Percentiles rank a stretch among this genome's conserved stretches.
phyloP scores from a whole-genome alignment of 176 grass and related monocot genomes.

The Hyparrhenia diplandra region DNA sequence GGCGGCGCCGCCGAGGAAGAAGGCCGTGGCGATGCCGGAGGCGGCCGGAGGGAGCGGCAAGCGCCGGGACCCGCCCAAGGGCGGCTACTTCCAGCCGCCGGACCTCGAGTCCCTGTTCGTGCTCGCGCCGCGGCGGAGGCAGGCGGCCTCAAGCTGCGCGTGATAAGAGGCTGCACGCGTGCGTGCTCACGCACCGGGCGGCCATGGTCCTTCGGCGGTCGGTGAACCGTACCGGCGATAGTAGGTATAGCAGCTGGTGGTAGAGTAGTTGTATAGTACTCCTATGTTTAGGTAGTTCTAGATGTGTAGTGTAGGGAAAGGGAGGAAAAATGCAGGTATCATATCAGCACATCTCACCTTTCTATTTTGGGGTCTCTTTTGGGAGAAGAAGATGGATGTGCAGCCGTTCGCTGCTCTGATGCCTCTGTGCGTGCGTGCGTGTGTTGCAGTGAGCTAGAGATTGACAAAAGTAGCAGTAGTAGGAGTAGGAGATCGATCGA shows the following conservation, averaged over 20 bases:
- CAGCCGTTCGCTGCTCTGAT: not conserved
- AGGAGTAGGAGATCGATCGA: not conserved
- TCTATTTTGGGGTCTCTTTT: not conserved
- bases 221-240: not conserved
- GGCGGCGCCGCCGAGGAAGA: conserved; percentile 54
- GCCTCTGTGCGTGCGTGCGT: not conserved
- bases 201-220: not conserved
- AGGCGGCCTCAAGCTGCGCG: conserved; percentile 36
- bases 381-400: not conserved
- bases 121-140: conserved; percentile 37
- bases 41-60: not conserved
- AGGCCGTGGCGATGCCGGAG: not conserved
- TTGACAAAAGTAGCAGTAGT: not conserved
- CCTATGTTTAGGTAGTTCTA: not conserved
- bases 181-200: not conserved
- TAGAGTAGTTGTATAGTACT: not conserved
- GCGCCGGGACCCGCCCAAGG: conserved; percentile 51
- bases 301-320: not conserved
- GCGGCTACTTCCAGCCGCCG: conserved; percentile 72
- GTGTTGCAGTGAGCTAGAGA: not conserved
- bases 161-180: not conserved
- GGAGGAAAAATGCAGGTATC: too few relatives aligned
- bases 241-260: not conserved
- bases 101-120: conserved; percentile 77
- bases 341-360: not conserved